These are phyloP conservation scores for Trebouxia sp. DNA, from an alignment of 139 green algal species.

Conservation along the genomic window DNA sequence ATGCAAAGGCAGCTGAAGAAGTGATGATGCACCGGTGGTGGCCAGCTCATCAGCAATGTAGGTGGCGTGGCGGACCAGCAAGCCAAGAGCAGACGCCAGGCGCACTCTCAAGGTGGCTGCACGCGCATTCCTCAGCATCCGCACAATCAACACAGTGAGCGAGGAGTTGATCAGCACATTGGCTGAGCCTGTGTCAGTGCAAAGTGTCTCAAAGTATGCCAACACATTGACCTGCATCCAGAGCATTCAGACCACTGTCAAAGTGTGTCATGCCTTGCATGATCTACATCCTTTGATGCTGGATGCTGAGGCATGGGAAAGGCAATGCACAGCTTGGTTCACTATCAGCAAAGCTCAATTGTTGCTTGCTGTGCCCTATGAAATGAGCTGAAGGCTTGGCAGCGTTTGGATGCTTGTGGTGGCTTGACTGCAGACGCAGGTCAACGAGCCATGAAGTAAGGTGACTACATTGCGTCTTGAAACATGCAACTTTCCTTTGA, in stretches of 20 bases:
- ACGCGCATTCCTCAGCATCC: constrained; percentile 61
- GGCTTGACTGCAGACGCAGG: too few relatives aligned
- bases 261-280: constrained; percentile 6
- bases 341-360: too few relatives aligned
- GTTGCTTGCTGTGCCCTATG: too few relatives aligned
- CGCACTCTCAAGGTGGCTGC: constrained; percentile 58
- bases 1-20: too few relatives aligned
- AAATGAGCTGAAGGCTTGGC: too few relatives aligned
- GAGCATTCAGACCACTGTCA: neutral
- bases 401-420: too few relatives aligned
- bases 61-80: constrained; percentile 91
- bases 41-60: constrained; percentile 77
- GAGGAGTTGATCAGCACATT: constrained; percentile 90
- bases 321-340: too few relatives aligned
- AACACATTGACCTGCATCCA: constrained; percentile 79
- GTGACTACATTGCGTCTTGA: too few relatives aligned
- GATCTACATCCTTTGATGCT: too few relatives aligned
- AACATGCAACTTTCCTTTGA: too few relatives aligned
- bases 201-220: constrained; percentile 90
- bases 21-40: constrained; percentile 24
- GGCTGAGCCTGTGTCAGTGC: constrained; percentile 68
- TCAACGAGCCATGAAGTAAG: too few relatives aligned
- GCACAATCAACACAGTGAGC: constrained; percentile 80
- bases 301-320: too few relatives aligned
- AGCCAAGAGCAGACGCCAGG: constrained; percentile 63